phyloP scores from a whole-genome alignment of 2,329 filamentous ascomycete species.

The Purpureocillium takamizusanense region DNA sequence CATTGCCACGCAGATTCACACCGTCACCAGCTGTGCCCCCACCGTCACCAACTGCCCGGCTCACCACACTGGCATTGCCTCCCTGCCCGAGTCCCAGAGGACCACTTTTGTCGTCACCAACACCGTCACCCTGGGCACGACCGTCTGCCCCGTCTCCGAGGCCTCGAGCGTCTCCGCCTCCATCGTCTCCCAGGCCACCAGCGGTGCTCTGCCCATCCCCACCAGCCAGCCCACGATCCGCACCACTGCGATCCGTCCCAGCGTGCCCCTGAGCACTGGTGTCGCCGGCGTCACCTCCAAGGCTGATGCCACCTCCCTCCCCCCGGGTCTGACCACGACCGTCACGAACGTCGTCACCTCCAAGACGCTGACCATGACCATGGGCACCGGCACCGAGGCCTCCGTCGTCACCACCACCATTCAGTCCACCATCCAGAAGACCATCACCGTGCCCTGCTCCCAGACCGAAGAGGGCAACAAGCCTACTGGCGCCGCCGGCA shows the following conservation, averaged over 20 bases:
- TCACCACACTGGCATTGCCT: slow-evolving; percentile 19
- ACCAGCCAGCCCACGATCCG: slow-evolving; percentile 16
- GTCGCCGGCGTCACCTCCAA: slow-evolving; percentile 16
- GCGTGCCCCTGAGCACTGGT: slow-evolving; percentile 23
- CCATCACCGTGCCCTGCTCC: slow-evolving; percentile 20
- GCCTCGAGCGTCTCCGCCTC: slow-evolving; percentile 30
- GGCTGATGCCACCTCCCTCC: slow-evolving; percentile 3
- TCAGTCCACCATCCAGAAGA: slow-evolving; percentile 30
- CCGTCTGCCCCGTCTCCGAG: slow-evolving; percentile 36
- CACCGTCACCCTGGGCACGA: slow-evolving; percentile 28
- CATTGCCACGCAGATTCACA: slow-evolving; percentile 45
- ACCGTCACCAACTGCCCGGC: slow-evolving; percentile 48
- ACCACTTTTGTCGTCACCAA: slow-evolving; percentile 25
- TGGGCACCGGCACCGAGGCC: slow-evolving; percentile 20
- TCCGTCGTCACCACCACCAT: slow-evolving; percentile 32
- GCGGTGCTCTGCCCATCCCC: slow-evolving; percentile 27
- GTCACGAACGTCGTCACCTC: slow-evolving; percentile 20
- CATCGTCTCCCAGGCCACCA: slow-evolving; percentile 24
- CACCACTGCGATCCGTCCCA: slow-evolving; percentile 3
- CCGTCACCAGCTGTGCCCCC: slow-evolving; percentile 48
- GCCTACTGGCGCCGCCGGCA: slow-evolving; percentile 1
- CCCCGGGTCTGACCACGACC: slow-evolving; percentile 11
- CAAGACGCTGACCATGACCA: slow-evolving; percentile 24
- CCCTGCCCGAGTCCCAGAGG: slow-evolving; percentile 25
- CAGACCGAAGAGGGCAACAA: slow-evolving; percentile 7